phyloP scores from a whole-genome alignment of 192 early-diverging fungal species.

The Podila clonocystis region DNA sequence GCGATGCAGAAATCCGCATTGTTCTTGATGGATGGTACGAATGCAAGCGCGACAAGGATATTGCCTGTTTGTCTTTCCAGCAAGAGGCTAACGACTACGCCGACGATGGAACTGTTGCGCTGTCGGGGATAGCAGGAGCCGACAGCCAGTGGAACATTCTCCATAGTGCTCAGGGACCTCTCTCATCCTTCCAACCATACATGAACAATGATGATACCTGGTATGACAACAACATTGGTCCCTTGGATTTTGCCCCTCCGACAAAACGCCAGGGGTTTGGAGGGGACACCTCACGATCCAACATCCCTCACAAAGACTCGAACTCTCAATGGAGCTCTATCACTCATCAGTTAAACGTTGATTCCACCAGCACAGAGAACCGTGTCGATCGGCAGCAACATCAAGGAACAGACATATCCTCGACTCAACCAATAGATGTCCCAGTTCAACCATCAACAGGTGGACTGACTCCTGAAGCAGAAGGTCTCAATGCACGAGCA shows the following conservation, averaged over 20 bases:
- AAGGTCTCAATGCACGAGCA: slow-evolving; percentile 1
- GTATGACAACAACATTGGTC: slow-evolving; percentile 42
- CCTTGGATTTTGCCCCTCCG: slow-evolving; percentile 21
- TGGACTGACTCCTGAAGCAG: not conserved
- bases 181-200: slow-evolving; percentile 1
- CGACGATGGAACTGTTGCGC: not conserved
- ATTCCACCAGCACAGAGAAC: not conserved
- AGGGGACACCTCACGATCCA: not conserved
- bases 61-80: slow-evolving; percentile 23
- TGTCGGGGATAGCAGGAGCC: not conserved
- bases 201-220: slow-evolving; percentile 1
- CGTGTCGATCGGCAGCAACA: not conserved
- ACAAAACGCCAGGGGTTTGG: not conserved
- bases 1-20: slow-evolving; percentile 45
- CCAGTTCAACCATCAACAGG: not conserved
- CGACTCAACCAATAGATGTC: slow-evolving; percentile 13
- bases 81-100: not conserved
- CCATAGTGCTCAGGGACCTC: slow-evolving; percentile 4
- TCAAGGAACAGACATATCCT: not conserved
- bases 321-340: too few relatives aligned
- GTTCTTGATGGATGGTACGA: slow-evolving; percentile 49
- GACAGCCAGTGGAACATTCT: slow-evolving; percentile 14
- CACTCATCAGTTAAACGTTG: not conserved
- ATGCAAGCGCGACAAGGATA: slow-evolving; percentile 40
- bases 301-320: not conserved